Evolutionary conservation across 139 green algal species (phyloP), one percentile per base, ranked within the genome.

Genomic region (Chlamydomonas urium): DNA sequence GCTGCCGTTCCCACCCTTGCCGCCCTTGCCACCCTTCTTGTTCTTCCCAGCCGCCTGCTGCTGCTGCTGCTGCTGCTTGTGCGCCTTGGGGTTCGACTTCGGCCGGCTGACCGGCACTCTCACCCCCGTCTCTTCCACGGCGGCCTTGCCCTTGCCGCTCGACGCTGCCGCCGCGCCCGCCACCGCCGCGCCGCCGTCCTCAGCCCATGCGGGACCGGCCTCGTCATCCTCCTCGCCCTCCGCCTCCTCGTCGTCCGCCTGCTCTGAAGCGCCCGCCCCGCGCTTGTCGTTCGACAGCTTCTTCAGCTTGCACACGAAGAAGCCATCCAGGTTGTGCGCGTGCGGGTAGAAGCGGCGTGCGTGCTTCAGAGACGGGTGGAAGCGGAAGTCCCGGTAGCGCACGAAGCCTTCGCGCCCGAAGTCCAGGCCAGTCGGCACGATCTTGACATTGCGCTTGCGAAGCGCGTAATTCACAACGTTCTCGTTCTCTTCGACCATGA

Each of bases 231-330:
- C 76, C 47, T 73, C 75, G 10, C 61, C 79, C 42, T 68, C 70
- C 37, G 62, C 77, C 38, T 42, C 63, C n/a, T 87, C 75, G 31
- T 70, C 68, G n/a, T 72, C 68, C 28, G 65, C 66, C 1, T 56
- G 68, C 32, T 84, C 77, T 19, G 88, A 72, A 21, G 69, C 69
- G 21, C 72, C 66, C 23, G 67, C 78, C 31, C 59, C 66, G 35
- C 79, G 75, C 47, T 82, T 68, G 50, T 87, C 74, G 75, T 98
- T 97, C 58, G 80, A 87, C 35, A 97, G 53, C 85, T 99, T 99
- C 81, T 98, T 97, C 38, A 99, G 79, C 86, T 98, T 99, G 87
- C 90, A 97, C 45, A 99, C 96, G 67, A 99, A 99, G 86, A 99
- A 99, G n/a, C 91, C 96, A 70, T 99, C 95, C 76, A 99, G 73